Evolutionary conservation across 495 filamentous ascomycete genomes (phyloP).

Genomic region (Penicillium malachiteum): DNA sequence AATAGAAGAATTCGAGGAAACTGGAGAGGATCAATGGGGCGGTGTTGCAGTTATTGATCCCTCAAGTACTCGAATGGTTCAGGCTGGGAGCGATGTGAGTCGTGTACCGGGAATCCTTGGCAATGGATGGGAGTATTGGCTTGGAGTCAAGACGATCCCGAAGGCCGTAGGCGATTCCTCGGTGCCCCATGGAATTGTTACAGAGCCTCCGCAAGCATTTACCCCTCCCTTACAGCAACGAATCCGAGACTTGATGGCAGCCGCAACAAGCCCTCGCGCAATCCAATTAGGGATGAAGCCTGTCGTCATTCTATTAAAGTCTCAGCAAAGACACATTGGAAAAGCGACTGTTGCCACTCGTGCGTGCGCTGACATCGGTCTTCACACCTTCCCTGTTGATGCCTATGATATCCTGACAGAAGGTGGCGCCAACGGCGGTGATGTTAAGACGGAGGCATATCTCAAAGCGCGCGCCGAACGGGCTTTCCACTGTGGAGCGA

Average conservation of each 20-base stretch:
- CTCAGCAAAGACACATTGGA: constrained; percentile 88
- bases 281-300: constrained; percentile 84
- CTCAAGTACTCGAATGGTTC: constrained; percentile 78
- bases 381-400: constrained; percentile 87
- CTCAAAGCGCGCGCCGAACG: constrained; percentile 83
- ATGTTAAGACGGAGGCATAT: constrained; percentile 90
- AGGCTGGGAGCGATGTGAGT: constrained; percentile 78
- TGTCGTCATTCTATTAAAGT: constrained; percentile 80
- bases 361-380: constrained; percentile 83
- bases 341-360: constrained; percentile 72
- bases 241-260: constrained; percentile 80
- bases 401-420: constrained; percentile 92
- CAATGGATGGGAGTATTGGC: constrained; percentile 83
- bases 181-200: constrained; percentile 43
- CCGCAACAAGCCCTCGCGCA: constrained; percentile 83
- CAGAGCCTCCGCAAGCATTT: constrained; percentile 49
- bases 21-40: constrained; percentile 71
- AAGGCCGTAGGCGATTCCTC: constrained; percentile 35
- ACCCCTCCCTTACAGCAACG: constrained; percentile 69
- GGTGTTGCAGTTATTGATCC: constrained; percentile 81
- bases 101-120: constrained; percentile 70
- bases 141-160: constrained; percentile 64
- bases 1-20: constrained; percentile 56
- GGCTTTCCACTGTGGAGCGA: constrained; percentile 80
- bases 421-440: constrained; percentile 77